These are phyloP conservation scores for Euphrasia confusa DNA, from an alignment of 257 asterid species.

Conservation along the genomic window DNA sequence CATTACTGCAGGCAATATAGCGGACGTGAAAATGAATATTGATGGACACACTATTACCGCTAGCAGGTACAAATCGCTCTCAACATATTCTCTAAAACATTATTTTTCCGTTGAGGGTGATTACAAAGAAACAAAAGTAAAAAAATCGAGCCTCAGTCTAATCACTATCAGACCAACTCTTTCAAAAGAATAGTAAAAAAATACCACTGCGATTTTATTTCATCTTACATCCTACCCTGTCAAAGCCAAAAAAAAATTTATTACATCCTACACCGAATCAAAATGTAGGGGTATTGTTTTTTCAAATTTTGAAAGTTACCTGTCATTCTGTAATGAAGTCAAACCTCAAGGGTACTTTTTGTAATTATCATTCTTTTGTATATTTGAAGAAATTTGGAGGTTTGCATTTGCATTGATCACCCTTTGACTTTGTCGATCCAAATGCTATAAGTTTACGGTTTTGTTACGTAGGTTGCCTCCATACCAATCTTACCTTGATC, in stretches of 20 bases:
- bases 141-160: background rate
- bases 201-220: too few species aligned
- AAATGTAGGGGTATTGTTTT: too few species aligned
- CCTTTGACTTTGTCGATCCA: background rate
- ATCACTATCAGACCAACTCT: background rate
- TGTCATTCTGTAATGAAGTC: too few species aligned
- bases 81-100: slow-evolving; percentile 6
- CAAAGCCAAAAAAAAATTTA: too few species aligned
- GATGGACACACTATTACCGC: slow-evolving; percentile 71
- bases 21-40: slow-evolving; percentile 70
- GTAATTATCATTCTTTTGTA: background rate
- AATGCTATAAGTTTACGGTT: slow-evolving; percentile 9
- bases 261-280: too few species aligned
- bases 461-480: slow-evolving; percentile 49
- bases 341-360: background rate
- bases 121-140: background rate
- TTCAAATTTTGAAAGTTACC: too few species aligned
- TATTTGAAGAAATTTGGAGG: background rate
- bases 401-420: background rate
- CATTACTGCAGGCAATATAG: slow-evolving; percentile 59
- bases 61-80: slow-evolving; percentile 49
- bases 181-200: background rate
- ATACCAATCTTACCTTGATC: slow-evolving; percentile 57
- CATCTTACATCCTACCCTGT: too few species aligned
- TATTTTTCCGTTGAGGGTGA: background rate